Conservation (phyloP, 2,329 filamentous ascomycete genomes). For the Hymenoscyphus fraxineus region DNA sequence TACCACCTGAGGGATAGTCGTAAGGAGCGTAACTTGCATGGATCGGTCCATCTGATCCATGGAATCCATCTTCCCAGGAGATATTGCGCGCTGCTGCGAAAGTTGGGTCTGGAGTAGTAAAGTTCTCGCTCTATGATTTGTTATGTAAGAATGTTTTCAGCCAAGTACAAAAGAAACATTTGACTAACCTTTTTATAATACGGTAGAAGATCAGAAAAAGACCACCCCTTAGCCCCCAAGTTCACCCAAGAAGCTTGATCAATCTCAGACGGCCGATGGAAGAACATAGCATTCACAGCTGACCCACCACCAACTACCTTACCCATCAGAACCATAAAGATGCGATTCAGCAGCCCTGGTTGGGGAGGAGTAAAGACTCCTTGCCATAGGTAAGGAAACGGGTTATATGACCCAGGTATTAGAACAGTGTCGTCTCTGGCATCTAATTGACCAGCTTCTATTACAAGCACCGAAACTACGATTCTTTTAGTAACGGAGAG, state of each 20-base stretch:
- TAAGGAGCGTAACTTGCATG: conserved; percentile 38
- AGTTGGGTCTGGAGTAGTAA: conserved; percentile 33
- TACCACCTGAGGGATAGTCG: conserved; percentile 10
- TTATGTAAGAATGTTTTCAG: not conserved
- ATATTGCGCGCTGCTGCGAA: conserved; percentile 37
- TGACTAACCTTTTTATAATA: conserved; percentile 43
- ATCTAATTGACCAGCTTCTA: conserved; percentile 48
- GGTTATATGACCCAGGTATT: conserved; percentile 24
- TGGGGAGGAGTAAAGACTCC: conserved; percentile 16
- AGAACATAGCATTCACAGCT: conserved; percentile 35
- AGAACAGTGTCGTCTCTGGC: conserved; percentile 43
- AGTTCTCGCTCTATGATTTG: conserved; percentile 35
- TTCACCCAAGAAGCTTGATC: conserved; percentile 48
- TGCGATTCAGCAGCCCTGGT: conserved; percentile 39
- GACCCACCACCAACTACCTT: conserved; percentile 46
- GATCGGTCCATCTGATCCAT: conserved; percentile 50
- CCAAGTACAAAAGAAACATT: too few species aligned
- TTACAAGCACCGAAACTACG: conserved; percentile 39
- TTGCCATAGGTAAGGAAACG: conserved; percentile 17
- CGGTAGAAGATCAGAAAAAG: conserved; percentile 46
- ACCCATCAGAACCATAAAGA: conserved; percentile 29
- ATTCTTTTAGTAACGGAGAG: not conserved
- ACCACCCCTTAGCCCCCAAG: conserved; percentile 46
- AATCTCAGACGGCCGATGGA: conserved; percentile 15
- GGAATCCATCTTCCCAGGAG: conserved; percentile 35